phyloP scores from a whole-genome alignment of 1,284 basidiomycete species.

The Rhodotorula sp. region DNA sequence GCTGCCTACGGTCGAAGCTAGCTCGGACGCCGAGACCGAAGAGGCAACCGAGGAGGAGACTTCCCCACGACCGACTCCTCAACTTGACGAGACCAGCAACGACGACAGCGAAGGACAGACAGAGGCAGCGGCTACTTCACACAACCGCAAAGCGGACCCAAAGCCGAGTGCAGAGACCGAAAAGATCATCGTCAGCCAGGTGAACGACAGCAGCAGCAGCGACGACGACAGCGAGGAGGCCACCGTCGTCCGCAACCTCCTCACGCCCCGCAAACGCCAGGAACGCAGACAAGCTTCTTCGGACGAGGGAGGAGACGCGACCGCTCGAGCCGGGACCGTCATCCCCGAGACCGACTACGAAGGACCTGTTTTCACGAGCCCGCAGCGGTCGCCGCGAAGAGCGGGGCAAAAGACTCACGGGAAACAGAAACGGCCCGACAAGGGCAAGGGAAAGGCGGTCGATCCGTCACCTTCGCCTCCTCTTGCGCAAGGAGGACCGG shows the following conservation, averaged over 20 bases:
- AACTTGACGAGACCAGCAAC: not conserved
- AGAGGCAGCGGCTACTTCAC: not conserved
- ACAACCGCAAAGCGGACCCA: not conserved
- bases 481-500: too few relatives aligned
- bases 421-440: not conserved
- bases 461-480: not conserved
- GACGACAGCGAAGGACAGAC: not conserved
- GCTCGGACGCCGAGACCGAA: not conserved
- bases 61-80: not conserved
- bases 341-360: not conserved
- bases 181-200: not conserved
- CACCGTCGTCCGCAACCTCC: too few relatives aligned
- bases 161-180: not conserved
- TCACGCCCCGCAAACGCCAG: too few relatives aligned
- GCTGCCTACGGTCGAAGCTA: not conserved
- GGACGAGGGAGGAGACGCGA: not conserved
- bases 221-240: not conserved
- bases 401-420: not conserved
- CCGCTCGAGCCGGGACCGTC: not conserved
- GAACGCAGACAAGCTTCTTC: too few relatives aligned
- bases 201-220: not conserved
- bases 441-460: conserved; percentile 1
- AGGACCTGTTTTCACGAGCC: not conserved
- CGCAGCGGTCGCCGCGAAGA: not conserved
- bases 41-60: not conserved